These are phyloP conservation scores for Cadophora sp. DNA, from an alignment of 2,329 filamentous ascomycete species.

Conservation along the genomic window DNA sequence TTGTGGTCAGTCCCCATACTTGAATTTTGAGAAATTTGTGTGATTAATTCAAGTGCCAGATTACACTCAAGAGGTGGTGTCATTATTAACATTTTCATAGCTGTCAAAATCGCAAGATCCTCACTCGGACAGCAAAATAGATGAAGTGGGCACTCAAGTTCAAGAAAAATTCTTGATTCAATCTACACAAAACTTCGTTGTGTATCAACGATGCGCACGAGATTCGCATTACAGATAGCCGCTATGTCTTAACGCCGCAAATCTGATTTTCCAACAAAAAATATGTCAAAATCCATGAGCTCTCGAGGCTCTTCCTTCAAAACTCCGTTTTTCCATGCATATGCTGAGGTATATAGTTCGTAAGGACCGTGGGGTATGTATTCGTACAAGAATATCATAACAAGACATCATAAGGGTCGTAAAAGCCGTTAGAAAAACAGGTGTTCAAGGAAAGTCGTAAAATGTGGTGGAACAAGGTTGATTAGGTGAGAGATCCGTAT, in stretches of 20 bases:
- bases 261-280: slow-evolving; percentile 2
- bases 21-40: too few relatives aligned
- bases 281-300: slow-evolving; percentile 15
- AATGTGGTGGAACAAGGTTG: slow-evolving; percentile 26
- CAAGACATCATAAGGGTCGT: slow-evolving; percentile 41
- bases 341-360: slow-evolving; percentile 38
- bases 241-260: slow-evolving; percentile 26
- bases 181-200: slow-evolving; percentile 17
- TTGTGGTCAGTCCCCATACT: too few relatives aligned
- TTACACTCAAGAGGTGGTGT: too few relatives aligned
- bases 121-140: too few relatives aligned
- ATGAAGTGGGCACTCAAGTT: too few relatives aligned
- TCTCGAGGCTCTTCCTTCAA: slow-evolving; percentile 10
- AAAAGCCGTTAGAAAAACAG: slow-evolving; percentile 38
- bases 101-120: too few relatives aligned
- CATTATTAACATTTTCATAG: too few relatives aligned
- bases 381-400: slow-evolving; percentile 45
- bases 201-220: slow-evolving; percentile 14
- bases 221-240: slow-evolving; percentile 25
- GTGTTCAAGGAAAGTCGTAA: slow-evolving; percentile 38
- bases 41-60: too few relatives aligned
- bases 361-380: slow-evolving; percentile 43
- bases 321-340: slow-evolving; percentile 42
- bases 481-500: slow-evolving; percentile 36
- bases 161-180: slow-evolving; percentile 10